Evolutionary conservation across 805 yeast genomes (phyloP).

Genomic region (Suhomyces pyralidae): DNA sequence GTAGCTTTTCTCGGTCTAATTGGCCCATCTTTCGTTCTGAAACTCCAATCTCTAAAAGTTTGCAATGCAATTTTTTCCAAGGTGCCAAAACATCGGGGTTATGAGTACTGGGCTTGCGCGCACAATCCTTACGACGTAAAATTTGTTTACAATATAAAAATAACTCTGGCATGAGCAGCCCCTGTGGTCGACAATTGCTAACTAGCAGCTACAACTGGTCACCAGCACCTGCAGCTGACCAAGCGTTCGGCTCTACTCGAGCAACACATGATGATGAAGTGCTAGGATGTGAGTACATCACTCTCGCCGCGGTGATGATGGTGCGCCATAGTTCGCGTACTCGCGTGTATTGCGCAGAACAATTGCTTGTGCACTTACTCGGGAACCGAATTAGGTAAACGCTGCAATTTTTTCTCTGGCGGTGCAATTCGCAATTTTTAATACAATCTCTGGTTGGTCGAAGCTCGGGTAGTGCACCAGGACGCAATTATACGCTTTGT

Average conservation of each 20-base stretch:
- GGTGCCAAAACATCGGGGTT: not conserved
- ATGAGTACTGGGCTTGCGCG: not conserved
- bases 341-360: not conserved
- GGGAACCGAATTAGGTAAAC: not conserved
- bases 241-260: not conserved
- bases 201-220: not conserved
- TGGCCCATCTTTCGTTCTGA: not conserved
- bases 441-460: not conserved
- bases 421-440: not conserved
- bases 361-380: not conserved
- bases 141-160: not conserved
- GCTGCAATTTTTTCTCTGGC: not conserved
- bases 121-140: not conserved
- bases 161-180: not conserved
- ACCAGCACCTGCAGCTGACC: not conserved
- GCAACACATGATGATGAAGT: not conserved
- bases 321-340: not conserved
- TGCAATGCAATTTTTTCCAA: not conserved
- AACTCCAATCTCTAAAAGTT: not conserved
- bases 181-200: not conserved
- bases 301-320: not conserved
- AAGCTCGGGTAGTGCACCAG: not conserved
- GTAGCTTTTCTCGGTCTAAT: not conserved
- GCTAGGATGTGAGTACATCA: not conserved
- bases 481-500: not conserved